phyloP scores from a whole-genome alignment of 805 yeast genomes.

The Blastobotrys attinorum region DNA sequence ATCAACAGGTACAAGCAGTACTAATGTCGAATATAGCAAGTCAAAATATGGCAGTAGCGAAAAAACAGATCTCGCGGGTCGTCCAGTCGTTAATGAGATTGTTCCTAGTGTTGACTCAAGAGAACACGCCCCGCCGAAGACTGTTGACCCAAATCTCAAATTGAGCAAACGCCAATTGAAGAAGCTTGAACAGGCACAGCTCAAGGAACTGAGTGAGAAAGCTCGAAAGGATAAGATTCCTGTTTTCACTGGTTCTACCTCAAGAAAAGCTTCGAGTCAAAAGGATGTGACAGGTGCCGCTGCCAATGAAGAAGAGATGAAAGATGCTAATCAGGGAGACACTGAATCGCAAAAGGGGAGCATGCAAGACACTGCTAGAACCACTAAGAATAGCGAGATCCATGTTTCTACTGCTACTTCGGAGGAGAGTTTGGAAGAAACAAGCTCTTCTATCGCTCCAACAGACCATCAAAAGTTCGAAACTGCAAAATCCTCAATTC shows the following conservation, averaged over 20 bases:
- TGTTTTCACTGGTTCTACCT: not conserved
- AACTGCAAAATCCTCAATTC: too few relatives aligned
- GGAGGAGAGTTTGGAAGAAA: too few relatives aligned
- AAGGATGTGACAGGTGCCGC: not conserved
- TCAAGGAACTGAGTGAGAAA: slow-evolving; percentile 24
- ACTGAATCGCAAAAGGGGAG: too few relatives aligned
- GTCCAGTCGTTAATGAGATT: not conserved
- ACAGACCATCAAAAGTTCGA: too few relatives aligned
- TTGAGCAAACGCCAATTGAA: slow-evolving; percentile 53
- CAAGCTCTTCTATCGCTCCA: too few relatives aligned
- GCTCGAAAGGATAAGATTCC: slow-evolving; percentile 6
- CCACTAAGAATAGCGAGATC: too few relatives aligned
- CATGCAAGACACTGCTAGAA: too few relatives aligned
- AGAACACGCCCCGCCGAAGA: not conserved
- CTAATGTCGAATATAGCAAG: too few relatives aligned
- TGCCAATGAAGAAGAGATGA: not conserved
- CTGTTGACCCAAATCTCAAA: too few relatives aligned
- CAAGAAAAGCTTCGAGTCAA: too few relatives aligned
- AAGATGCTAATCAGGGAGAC: not conserved
- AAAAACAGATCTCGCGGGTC: not conserved
- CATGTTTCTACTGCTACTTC: too few relatives aligned
- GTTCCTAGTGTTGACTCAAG: not conserved
- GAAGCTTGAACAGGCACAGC: slow-evolving; percentile 49
- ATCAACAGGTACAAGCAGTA: too few relatives aligned
- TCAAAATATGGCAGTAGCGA: not conserved